Percentiles rank a stretch among this genome's conserved stretches.
Evolutionary conservation across 1,139 yeast species (phyloP).

Genomic region (Blastobotrys serpentis): DNA sequence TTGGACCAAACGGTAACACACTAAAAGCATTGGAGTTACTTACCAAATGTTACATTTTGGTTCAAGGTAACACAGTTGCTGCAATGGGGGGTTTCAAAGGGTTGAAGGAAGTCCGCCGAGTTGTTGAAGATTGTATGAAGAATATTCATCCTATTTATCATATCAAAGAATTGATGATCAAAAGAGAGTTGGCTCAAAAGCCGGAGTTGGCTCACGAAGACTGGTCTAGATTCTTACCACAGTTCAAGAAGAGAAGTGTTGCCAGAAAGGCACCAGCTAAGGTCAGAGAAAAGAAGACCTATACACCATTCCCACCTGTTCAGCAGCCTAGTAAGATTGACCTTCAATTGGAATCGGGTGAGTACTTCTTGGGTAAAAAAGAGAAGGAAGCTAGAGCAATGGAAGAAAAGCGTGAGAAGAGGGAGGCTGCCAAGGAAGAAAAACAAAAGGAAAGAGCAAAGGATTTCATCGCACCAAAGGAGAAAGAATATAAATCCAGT

Average conservation of each 20-base stretch:
- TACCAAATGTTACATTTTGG: conserved; percentile 90
- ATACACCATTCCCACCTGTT: conserved; percentile 99
- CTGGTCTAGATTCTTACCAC: conserved; percentile 96
- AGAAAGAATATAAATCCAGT: conserved; percentile 46
- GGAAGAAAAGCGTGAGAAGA: conserved; percentile 76
- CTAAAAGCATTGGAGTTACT: conserved; percentile 89
- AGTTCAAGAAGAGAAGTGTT: conserved; percentile 93
- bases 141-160: conserved; percentile 96
- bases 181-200: conserved; percentile 88
- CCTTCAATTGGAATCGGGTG: conserved; percentile 97
- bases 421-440: conserved; percentile 63
- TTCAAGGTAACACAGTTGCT: conserved; percentile 96
- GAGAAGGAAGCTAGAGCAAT: conserved; percentile 73
- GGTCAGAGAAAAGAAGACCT: conserved; percentile 49
- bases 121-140: conserved; percentile 96
- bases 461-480: conserved; percentile 85
- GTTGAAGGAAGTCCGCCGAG: conserved; percentile 84
- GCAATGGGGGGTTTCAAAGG: conserved; percentile 98
- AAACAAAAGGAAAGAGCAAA: conserved; percentile 71
- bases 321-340: conserved; percentile 97
- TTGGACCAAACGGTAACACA: conserved; percentile 97
- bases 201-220: conserved; percentile 95
- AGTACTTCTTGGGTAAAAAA: conserved; percentile 84
- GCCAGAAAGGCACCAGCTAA: conserved; percentile 87
- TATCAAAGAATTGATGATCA: conserved; percentile 95